These are phyloP conservation scores for Cyberlindnera veronae DNA, from an alignment of 805 yeast genomes.

Conservation along the genomic window DNA sequence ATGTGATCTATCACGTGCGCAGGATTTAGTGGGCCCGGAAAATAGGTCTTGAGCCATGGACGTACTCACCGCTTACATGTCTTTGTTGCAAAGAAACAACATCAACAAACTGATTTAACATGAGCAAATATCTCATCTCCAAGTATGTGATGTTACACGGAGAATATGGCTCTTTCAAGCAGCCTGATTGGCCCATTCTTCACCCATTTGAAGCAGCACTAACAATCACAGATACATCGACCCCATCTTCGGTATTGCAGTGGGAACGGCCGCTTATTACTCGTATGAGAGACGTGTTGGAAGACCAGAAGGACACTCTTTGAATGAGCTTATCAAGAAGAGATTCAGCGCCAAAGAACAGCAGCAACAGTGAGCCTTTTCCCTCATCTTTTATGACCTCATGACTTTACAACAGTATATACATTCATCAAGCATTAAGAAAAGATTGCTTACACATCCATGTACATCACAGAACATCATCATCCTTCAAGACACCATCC, in stretches of 20 bases:
- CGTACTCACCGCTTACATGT: too few species aligned
- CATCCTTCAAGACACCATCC: slow-evolving; percentile 7
- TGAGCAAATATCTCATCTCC: slow-evolving; percentile 24
- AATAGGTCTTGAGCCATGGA: too few species aligned
- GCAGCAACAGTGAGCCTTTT: too few species aligned
- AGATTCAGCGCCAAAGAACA: too few species aligned
- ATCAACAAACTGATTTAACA: background rate
- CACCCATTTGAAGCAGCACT: background rate
- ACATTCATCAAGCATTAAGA: too few species aligned
- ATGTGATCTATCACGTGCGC: background rate
- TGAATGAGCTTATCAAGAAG: slow-evolving; percentile 49
- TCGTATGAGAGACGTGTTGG: slow-evolving; percentile 57
- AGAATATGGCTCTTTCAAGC: background rate
- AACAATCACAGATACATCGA: slow-evolving; percentile 45
- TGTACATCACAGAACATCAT: too few species aligned
- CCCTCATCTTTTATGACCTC: too few species aligned
- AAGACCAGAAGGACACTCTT: slow-evolving; percentile 55
- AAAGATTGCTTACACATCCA: too few species aligned
- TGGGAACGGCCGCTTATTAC: slow-evolving; percentile 63
- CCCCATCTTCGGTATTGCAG: slow-evolving; percentile 58
- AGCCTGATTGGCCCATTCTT: too few species aligned
- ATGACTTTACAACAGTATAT: too few species aligned
- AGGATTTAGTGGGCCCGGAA: too few species aligned
- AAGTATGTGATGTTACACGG: slow-evolving; percentile 18
- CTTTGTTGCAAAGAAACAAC: too few species aligned